phyloP scores from a whole-genome alignment of 345 rosid species.

The Boechera divaricarpa region DNA sequence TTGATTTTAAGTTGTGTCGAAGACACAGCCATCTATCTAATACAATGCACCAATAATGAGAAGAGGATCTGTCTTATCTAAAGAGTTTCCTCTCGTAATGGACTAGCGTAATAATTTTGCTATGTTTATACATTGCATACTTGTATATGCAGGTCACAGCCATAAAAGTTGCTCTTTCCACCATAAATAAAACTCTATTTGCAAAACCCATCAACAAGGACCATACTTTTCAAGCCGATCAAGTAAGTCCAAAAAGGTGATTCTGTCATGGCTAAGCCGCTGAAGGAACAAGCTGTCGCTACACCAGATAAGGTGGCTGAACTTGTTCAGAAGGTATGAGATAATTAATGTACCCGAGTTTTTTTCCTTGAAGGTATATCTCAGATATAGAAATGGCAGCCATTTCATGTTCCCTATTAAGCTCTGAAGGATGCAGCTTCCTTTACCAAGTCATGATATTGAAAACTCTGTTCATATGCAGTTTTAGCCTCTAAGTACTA shows the following conservation, averaged over 20 bases:
- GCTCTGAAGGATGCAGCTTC: constrained; percentile 31
- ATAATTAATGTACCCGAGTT: not conserved
- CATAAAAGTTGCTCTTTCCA: constrained; percentile 75
- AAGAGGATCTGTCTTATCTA: not conserved
- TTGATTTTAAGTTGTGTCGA: not conserved
- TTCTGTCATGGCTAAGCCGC: constrained; percentile 77
- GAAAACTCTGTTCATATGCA: not conserved
- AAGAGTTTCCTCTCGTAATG: not conserved
- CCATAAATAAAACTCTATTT: not conserved
- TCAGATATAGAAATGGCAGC: constrained; percentile 8
- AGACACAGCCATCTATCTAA: no score
- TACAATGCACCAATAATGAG: constrained; percentile 2
- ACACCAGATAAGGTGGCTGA: constrained; percentile 94
- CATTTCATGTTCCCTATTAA: constrained; percentile 23
- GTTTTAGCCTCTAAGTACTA: constrained; percentile 9
- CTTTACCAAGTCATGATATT: constrained; percentile 10
- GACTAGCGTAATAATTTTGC: constrained; percentile 10
- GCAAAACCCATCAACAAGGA: no score
- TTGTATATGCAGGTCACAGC: constrained; percentile 74
- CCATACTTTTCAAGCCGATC: no score
- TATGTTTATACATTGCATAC: constrained; percentile 11
- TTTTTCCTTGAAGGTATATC: not conserved
- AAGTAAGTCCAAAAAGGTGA: constrained; percentile 51
- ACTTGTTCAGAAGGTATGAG: constrained; percentile 84
- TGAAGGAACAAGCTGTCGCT: constrained; percentile 96